A percentile compares a stretch with the other conserved stretches of the same genome.
Evolutionary conservation across 2,329 filamentous ascomycete species (phyloP).

Genomic region (Cladophialophora immunda): DNA sequence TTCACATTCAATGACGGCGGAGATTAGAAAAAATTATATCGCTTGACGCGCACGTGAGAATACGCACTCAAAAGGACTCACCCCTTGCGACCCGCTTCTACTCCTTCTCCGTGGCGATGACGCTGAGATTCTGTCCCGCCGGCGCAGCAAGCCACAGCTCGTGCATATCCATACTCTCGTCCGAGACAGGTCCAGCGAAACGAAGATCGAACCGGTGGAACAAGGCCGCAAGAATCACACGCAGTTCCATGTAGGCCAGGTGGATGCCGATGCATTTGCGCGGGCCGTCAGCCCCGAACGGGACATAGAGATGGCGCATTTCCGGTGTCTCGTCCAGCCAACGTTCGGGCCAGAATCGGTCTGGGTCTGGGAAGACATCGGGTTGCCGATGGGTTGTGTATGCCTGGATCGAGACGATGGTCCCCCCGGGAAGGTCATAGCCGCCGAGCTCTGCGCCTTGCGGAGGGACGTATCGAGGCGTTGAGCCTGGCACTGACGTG

Average conservation of each 20-base stretch:
- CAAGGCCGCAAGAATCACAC: slow-evolving; percentile 17
- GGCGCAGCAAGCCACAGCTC: slow-evolving; percentile 25
- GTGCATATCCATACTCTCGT: slow-evolving; percentile 26
- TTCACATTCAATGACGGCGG: no score
- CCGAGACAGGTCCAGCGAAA: slow-evolving; percentile 6
- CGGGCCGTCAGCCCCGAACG: slow-evolving; percentile 22
- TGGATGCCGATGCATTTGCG: slow-evolving; percentile 24
- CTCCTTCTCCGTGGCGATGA: slow-evolving; percentile 22
- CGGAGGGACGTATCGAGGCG: slow-evolving; percentile 22
- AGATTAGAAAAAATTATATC: no score
- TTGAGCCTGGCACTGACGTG: slow-evolving; percentile 22
- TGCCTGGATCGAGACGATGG: slow-evolving; percentile 23
- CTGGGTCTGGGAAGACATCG: slow-evolving; percentile 16
- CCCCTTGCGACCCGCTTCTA: background rate
- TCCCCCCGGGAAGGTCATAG: background rate
- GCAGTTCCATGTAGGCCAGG: slow-evolving; percentile 23
- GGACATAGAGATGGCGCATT: slow-evolving; percentile 22
- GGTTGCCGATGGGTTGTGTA: slow-evolving; percentile 21
- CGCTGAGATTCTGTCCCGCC: slow-evolving; percentile 11
- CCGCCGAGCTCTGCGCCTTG: slow-evolving; percentile 1
- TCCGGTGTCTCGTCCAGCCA: slow-evolving; percentile 22
- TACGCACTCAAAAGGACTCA: background rate
- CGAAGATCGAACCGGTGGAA: slow-evolving; percentile 22
- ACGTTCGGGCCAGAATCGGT: slow-evolving; percentile 21
- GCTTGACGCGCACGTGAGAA: no score